These are phyloP conservation scores for Nothophaeocryptopus gaeumannii DNA, from an alignment of 2,329 filamentous ascomycete genomes.

Conservation along the genomic window DNA sequence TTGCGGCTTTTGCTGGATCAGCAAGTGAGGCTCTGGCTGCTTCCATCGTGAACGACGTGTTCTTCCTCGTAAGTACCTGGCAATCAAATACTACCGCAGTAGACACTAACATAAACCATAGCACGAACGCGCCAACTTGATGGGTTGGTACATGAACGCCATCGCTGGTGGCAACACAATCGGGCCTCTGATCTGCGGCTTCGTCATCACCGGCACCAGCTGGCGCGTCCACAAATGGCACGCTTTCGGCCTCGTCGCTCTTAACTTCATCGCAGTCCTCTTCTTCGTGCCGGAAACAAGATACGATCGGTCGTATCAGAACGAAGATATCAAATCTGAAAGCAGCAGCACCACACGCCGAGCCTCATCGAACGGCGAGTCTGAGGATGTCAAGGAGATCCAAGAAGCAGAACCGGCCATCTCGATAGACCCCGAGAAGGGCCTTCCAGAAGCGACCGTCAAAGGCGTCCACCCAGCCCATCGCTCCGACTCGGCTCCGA, in stretches of 20 bases:
- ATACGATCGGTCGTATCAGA: slow-evolving; percentile 30
- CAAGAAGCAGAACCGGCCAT: not conserved
- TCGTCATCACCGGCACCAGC: slow-evolving; percentile 40
- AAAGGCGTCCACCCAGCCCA: slow-evolving; percentile 6
- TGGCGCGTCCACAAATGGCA: slow-evolving; percentile 46
- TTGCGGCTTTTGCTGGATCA: slow-evolving; percentile 46
- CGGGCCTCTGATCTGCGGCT: slow-evolving; percentile 41
- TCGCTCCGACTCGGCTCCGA: not conserved
- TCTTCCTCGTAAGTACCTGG: slow-evolving; percentile 22
- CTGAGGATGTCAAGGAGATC: not conserved
- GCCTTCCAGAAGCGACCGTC: slow-evolving; percentile 7
- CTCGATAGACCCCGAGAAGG: slow-evolving; percentile 14
- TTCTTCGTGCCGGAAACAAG: slow-evolving; percentile 40
- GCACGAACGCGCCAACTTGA: slow-evolving; percentile 37
- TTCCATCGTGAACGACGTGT: slow-evolving; percentile 37
- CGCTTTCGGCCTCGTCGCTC: slow-evolving; percentile 29
- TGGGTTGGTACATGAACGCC: slow-evolving; percentile 41
- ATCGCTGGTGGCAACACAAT: slow-evolving; percentile 43
- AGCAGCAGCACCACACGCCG: too few relatives aligned
- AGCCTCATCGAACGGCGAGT: too few relatives aligned
- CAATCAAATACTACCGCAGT: not conserved
- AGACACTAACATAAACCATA: not conserved
- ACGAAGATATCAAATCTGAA: not conserved
- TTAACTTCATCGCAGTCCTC: slow-evolving; percentile 39
- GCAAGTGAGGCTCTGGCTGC: slow-evolving; percentile 47